Base-by-base conservation (phyloP, 345 rosid genomes). In the Arabidopsis suecica region DNA sequence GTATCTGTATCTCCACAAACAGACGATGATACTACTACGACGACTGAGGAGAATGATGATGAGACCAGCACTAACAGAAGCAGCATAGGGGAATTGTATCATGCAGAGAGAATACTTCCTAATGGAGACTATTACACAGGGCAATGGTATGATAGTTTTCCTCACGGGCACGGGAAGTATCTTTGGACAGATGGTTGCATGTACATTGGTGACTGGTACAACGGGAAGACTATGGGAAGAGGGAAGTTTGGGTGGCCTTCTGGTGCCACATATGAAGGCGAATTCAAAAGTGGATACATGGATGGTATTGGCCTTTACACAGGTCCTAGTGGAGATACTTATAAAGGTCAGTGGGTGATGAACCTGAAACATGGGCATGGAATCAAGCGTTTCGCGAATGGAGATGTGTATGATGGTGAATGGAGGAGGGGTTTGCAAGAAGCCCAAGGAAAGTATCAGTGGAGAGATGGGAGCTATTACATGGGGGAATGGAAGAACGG, bases 111-210 rank as follows among this genome's bases (percentile, higher is more conserved):
- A 74, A 48, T 88, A 42, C 85, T 93, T 37, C 87, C 93, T 1
- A 93, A 89, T 68, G 97, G 98, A 5, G 98, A 93, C 69, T 89
- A 84, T 74, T 93, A 93, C 42, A 88, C 87, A 3, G 98, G 98
- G 28, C 93, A 88, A 45, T 93, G 96, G 97, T 71, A 62, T 58
- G 94, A 91, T 34, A 93, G 83, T 71, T 83, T 93, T 38, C 97
- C 98, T 0, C 81, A 88, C 18, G 98, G 98, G 8, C 85, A 84
- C 7, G 98, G 98, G 1, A 93, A 88, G 68, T 93, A 93, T 76
- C 74, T 93, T 3, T 93, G 97, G 98, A 86, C 93, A 1, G 98
- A 93, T 57, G 97, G 98, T 6, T 93, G 98, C 72, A 87, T 86
- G 85, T 93, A 91, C 47, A 78, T 88, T 5, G 97, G 98, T 7